A percentile compares a stretch with the other conserved stretches of the same genome.
These are phyloP conservation scores for Dothideomycetes sp. DNA, from an alignment of 2,329 filamentous ascomycete genomes.

Conservation along the genomic window DNA sequence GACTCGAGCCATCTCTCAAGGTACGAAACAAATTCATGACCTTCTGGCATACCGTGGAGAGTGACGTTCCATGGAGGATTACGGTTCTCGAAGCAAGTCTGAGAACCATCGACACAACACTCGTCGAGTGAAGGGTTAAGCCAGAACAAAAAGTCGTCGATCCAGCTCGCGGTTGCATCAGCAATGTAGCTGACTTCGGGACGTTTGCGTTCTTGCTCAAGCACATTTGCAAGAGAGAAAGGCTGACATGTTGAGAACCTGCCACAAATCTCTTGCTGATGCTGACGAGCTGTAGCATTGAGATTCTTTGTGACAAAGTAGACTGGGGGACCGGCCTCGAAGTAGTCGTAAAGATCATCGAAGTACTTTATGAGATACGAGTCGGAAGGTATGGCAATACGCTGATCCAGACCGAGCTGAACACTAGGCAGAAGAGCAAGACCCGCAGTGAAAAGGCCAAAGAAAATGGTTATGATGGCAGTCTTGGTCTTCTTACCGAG, in stretches of 20 bases:
- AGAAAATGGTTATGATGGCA: constrained; percentile 66
- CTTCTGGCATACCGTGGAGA: constrained; percentile 83
- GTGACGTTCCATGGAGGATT: constrained; percentile 82
- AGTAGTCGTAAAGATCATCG: constrained; percentile 88
- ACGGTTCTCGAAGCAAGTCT: constrained; percentile 70
- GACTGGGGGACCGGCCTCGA: constrained; percentile 83
- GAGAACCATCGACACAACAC: constrained; percentile 55
- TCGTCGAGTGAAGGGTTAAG: constrained; percentile 75
- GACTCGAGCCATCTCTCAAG: constrained; percentile 71
- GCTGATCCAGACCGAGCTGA: constrained; percentile 81
- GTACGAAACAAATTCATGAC: constrained; percentile 82
- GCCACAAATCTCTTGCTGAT: constrained; percentile 82
- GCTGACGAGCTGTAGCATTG: constrained; percentile 63
- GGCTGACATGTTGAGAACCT: constrained; percentile 82
- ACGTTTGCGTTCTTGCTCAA: constrained; percentile 90
- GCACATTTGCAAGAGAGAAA: constrained; percentile 74
- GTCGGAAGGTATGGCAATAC: constrained; percentile 84
- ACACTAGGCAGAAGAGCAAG: constrained; percentile 78
- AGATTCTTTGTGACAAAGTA: constrained; percentile 86
- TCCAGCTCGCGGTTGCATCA: constrained; percentile 84
- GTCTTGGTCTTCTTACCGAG: constrained; percentile 74
- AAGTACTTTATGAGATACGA: constrained; percentile 96
- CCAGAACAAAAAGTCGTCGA: constrained; percentile 95
- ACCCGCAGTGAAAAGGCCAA: constrained; percentile 78
- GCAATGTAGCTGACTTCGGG: constrained; percentile 80